Conservation (phyloP, 2,329 filamentous ascomycete genomes). For the Monosporascus sp. region DNA sequence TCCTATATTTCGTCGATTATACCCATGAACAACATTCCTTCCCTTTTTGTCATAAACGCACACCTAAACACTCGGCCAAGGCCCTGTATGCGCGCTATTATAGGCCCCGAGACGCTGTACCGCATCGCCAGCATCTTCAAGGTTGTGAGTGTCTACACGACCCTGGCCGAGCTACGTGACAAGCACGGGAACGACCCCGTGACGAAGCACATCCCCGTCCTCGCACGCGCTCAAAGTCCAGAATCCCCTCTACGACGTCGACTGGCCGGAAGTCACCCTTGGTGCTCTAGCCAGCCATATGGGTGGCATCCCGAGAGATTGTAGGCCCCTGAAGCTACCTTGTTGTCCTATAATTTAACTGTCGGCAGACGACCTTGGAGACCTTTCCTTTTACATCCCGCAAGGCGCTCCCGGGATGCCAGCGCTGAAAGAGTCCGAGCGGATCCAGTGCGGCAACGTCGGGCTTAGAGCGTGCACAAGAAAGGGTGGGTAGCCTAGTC, state of each 20-base stretch:
- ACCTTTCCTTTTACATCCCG: no score
- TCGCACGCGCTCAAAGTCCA: conserved; percentile 18
- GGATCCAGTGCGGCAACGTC: no score
- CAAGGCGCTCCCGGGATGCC: no score
- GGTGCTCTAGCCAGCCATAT: conserved; percentile 32
- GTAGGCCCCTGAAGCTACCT: conserved; percentile 15
- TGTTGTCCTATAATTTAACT: no score
- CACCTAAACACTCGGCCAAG: conserved; percentile 7
- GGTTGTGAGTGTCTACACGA: conserved; percentile 36
- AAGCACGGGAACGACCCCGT: conserved; percentile 33
- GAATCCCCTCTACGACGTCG: conserved; percentile 20
- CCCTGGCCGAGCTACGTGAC: conserved; percentile 35
- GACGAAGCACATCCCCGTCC: conserved; percentile 37
- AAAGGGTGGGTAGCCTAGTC: no score
- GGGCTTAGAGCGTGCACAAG: no score
- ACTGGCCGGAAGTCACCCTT: conserved; percentile 31
- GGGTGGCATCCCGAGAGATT: conserved; percentile 30
- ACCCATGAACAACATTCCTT: no score
- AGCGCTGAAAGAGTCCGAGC: no score
- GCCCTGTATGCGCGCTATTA: conserved; percentile 21
- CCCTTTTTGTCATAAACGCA: no score
- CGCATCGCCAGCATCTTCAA: conserved; percentile 40
- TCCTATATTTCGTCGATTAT: no score
- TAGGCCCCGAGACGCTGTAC: conserved; percentile 28
- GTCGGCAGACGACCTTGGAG: no score